These are phyloP conservation scores for Mycena sp. DNA, from an alignment of 1,284 basidiomycete species.

Conservation along the genomic window DNA sequence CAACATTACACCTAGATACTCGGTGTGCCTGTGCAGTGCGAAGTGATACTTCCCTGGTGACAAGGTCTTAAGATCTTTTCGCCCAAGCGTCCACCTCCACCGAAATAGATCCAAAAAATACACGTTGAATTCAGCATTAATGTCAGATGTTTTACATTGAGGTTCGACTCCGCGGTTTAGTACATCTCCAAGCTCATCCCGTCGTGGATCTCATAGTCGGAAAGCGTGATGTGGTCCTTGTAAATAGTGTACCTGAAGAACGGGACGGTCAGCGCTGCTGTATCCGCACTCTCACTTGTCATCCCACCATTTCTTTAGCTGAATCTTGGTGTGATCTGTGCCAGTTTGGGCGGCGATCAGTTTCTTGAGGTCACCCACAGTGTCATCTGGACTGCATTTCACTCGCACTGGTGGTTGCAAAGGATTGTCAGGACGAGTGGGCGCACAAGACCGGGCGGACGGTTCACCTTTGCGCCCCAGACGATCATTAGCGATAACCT, in stretches of 20 bases:
- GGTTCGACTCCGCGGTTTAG: constrained; percentile 43
- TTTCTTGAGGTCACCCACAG: constrained; percentile 51
- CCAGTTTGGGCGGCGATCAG: constrained; percentile 63
- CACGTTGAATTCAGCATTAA: too few species aligned
- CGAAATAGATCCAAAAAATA: too few species aligned
- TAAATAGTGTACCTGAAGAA: constrained; percentile 84
- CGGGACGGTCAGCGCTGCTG: too few species aligned
- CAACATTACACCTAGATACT: too few species aligned
- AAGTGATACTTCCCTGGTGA: too few species aligned
- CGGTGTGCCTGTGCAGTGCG: too few species aligned
- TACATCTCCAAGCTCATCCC: constrained; percentile 97
- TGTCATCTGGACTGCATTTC: constrained; percentile 94
- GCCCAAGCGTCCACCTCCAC: too few species aligned
- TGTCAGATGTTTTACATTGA: too few species aligned
- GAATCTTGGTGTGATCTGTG: constrained; percentile 87
- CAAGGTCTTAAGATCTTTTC: too few species aligned
- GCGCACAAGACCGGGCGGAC: background rate
- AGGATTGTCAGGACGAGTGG: background rate
- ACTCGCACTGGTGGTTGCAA: constrained; percentile 82
- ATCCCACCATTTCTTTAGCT: constrained; percentile 92
- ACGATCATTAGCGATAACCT: constrained; percentile 98
- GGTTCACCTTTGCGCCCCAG: constrained; percentile 90
- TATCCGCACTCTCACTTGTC: too few species aligned
- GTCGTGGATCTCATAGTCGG: constrained; percentile 95
- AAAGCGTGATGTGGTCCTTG: constrained; percentile 94